phyloP scores from a whole-genome alignment of 176 grass and related monocot genomes.

The Oropetium thomaeum region DNA sequence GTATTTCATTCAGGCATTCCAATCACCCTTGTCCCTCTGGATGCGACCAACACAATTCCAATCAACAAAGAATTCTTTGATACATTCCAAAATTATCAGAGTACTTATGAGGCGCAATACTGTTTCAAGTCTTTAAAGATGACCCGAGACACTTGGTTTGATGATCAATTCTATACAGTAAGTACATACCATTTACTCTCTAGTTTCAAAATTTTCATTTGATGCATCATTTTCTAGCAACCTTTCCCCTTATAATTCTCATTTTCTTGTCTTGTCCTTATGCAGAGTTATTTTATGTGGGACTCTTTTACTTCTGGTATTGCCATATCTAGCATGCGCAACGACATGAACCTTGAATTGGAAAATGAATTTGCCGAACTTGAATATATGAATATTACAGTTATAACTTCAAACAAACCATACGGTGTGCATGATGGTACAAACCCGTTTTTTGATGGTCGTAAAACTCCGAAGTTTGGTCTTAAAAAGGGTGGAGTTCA shows the following conservation, averaged over 20 bases:
- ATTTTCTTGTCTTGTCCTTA: conserved; percentile 3
- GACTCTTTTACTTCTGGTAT: conserved; percentile 77
- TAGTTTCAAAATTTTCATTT: neutral
- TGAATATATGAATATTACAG: conserved; percentile 72
- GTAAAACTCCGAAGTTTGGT: conserved; percentile 58
- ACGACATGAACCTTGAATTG: conserved; percentile 38
- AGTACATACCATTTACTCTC: neutral
- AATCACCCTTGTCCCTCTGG: conserved; percentile 70
- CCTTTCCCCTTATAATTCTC: neutral
- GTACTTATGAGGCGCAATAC: conserved; percentile 63
- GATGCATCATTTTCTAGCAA: neutral
- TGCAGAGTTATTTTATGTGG: conserved; percentile 93
- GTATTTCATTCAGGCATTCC: conserved; percentile 70
- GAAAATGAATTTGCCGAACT: conserved; percentile 82
- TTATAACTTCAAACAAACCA: conserved; percentile 76
- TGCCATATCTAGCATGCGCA: conserved; percentile 67
- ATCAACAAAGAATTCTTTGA: conserved; percentile 54
- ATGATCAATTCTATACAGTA: conserved; percentile 41
- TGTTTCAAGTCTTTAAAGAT: conserved; percentile 46
- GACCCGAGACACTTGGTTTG: conserved; percentile 46
- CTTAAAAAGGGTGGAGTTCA: conserved; percentile 57
- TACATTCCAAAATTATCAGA: conserved; percentile 48
- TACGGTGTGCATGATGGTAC: conserved; percentile 68
- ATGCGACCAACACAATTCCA: conserved; percentile 73
- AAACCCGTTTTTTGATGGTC: conserved; percentile 67